Conservation (phyloP, 2,329 filamentous ascomycete genomes). For the Talaromyces islandicus region DNA sequence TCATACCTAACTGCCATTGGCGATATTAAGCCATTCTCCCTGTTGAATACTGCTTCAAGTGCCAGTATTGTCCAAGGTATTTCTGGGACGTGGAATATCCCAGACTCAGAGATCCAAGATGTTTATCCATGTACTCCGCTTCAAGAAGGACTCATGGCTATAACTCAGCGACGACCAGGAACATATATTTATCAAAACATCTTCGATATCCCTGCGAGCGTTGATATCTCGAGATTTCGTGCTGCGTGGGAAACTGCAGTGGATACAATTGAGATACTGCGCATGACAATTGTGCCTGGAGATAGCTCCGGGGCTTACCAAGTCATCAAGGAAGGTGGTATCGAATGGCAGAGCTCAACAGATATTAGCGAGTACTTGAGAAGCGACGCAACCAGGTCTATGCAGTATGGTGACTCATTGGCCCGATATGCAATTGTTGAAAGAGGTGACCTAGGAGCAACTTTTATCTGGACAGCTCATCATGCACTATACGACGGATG, state of each 20-base stretch:
- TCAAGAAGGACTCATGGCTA: conserved; percentile 40
- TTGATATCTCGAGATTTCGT: conserved; percentile 34
- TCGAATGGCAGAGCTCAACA: not conserved
- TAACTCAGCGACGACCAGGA: conserved; percentile 37
- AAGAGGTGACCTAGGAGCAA: not conserved
- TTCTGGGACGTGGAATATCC: not conserved
- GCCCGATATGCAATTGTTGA: not conserved
- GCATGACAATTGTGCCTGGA: conserved; percentile 25
- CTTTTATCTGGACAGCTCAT: conserved; percentile 45
- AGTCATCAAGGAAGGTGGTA: conserved; percentile 19
- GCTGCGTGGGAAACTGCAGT: not conserved
- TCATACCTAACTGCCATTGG: too few relatives aligned
- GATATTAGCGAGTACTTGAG: conserved; percentile 16
- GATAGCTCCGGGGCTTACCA: conserved; percentile 30
- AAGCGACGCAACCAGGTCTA: conserved; percentile 23
- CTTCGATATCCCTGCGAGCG: conserved; percentile 27
- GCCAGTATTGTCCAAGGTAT: not conserved
- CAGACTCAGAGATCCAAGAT: conserved; percentile 23
- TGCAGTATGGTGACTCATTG: not conserved
- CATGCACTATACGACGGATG: conserved; percentile 49
- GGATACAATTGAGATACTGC: not conserved
- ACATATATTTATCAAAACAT: conserved; percentile 42
- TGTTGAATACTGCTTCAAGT: not conserved
- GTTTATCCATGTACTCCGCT: conserved; percentile 37
- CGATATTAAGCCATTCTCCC: not conserved